Base-by-base conservation (phyloP, 2,329 filamentous ascomycete species). In the Colletotrichum liaoningense region DNA sequence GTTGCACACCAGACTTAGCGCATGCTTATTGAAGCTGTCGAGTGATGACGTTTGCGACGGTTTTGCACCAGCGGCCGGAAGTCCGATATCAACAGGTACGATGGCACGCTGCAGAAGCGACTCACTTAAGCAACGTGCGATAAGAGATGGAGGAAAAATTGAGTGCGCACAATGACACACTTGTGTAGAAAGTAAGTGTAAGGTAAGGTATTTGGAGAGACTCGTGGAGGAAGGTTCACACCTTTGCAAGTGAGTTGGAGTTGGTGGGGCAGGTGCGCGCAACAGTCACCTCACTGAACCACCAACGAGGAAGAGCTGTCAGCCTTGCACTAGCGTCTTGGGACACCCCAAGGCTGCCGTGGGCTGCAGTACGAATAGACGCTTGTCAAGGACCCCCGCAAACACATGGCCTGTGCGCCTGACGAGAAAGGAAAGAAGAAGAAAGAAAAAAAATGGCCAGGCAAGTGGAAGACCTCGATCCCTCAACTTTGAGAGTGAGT, bases 31-130 rank as follows among this genome's bases (percentile, higher is more conserved):
- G 33, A 19, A 28, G 22, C 30, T 63, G 30, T 24, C 28, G 35
- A 55, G 35, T 38, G 56, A 71, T 73, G 71, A 73, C 67, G 67
- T 73, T 73, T 66, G 71, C 71, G 67, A 66, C 35, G 38, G 28
- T 66, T 66, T n/a, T n/a, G 52, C 46, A 33, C 65, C 59, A 33
- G 60, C 54, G 26, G 54, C 46, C 54, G 65, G 59, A 55, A 56
- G 33, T 58, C 58, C 49, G 38, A 19, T 12, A 22, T 46, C 19
- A 24, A 30, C 14, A 19, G 14, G 22, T 14, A 19, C 9, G 11
- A 42, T 19, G 46, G 12, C 19, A 16, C 22, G 38, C n/a, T n/a
- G 38, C 38, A 52, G 30, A 30, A 30, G 42, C 14, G 33, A 46
- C n/a, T 9, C 11, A 11, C 35, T 38, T 3, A 22, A 2, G 24